Evolutionary conservation across 768 basidiomycete genomes (phyloP), one percentile per base, ranked within the genome.

Genomic region (Kwoniella botswanensis): DNA sequence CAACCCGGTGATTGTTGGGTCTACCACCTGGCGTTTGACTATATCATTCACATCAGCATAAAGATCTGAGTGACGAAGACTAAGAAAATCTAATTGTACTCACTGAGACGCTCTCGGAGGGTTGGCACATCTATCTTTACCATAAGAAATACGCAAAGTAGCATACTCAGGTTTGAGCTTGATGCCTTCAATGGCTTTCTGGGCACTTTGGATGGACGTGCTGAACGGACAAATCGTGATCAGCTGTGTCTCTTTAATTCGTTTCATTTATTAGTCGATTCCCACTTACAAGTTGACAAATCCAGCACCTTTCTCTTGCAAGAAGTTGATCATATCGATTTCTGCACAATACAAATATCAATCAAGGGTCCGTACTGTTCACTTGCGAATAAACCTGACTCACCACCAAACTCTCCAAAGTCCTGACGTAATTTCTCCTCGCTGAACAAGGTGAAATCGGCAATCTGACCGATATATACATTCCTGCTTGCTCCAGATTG

Each of bases 111-210:
- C 42, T 54, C 75, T 70, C 0, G 93, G 94, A 43, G 93, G 90
- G 84, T 95, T 95, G 41, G 94, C 95, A 83, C 94, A 98, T 44
- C 94, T 89, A 80, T 97, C 94, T 82, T 97, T 98, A 70, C 95
- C 94, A 84, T 95, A 94, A 17, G 94, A 91, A 69, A 99, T 92
- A 52, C 93, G 91, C 74, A 98, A 85, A 82, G 90, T 90, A 18
- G 89, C 86, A 80, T 98, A 98, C 80, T 98, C 95, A 1, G 93
- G 89, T 81, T 93, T 92, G 43, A 58, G 21, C 88, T 96, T 96
- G 84, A 97, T 88, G 9, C 90, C 91, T 68, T 98, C 96, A 78
- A 98, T 95, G n/a, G 96, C 94, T 86, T 98, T 98, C 87, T 94
- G 94, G 13, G 80, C 80, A 13, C 65, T 66, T 17, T 72, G 56